Conservation (phyloP, 139 green algal species). For the Mesostigma viride region DNA sequence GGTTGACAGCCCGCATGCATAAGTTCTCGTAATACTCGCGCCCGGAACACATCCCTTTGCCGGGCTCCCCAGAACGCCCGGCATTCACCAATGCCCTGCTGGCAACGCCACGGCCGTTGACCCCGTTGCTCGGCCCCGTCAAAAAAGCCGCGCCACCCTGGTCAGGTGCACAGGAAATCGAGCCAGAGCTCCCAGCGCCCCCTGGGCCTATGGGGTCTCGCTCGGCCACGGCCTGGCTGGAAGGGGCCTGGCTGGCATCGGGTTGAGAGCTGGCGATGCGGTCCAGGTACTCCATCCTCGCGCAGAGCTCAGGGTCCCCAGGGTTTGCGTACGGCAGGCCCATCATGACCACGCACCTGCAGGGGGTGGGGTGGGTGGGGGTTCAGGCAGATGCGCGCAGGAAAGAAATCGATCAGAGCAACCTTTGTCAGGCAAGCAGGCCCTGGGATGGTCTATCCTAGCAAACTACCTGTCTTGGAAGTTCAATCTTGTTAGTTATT, state of each 20-base stretch:
- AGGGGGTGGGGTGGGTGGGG: neutral
- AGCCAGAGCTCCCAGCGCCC: neutral
- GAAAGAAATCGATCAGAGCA: too few species aligned
- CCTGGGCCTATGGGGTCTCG: neutral
- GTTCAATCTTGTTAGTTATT: too few species aligned
- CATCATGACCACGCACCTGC: constrained; percentile 79
- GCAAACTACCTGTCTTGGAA: too few species aligned
- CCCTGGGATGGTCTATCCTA: too few species aligned
- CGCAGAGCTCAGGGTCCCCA: constrained; percentile 73
- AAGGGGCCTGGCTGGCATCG: too few species aligned
- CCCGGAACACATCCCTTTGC: constrained; percentile 10
- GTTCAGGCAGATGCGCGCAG: too few species aligned
- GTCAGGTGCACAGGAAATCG: too few species aligned
- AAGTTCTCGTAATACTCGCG: constrained; percentile 75
- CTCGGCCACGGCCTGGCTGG: neutral
- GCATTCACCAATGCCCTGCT: neutral
- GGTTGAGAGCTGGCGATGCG: too few species aligned
- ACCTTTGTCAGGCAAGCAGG: too few species aligned
- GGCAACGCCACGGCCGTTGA: neutral
- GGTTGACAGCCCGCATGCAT: constrained; percentile 88
- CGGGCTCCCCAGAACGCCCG: neutral
- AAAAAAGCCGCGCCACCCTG: too few species aligned
- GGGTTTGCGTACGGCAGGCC: constrained; percentile 90
- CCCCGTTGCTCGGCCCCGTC: too few species aligned
- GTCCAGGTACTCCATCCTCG: constrained; percentile 78